phyloP scores from a whole-genome alignment of 805 yeast species.

The Pichia insulana region DNA sequence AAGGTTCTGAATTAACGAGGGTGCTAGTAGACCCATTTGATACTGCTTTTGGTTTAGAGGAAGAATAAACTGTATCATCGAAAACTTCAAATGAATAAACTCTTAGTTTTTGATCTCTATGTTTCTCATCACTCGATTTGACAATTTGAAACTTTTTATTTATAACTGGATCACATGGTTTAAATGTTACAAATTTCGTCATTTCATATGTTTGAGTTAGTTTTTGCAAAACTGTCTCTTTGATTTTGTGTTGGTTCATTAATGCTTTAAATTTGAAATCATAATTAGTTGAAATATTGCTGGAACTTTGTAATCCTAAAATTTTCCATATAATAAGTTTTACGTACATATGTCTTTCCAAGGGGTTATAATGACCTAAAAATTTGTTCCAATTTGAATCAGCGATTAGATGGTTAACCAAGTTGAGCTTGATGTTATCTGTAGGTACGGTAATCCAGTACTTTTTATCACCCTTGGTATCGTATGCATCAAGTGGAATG shows the following conservation, averaged over 20 bases:
- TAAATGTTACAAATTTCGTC: constrained; percentile 14
- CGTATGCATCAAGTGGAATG: constrained; percentile 34
- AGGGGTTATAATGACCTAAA: constrained; percentile 74
- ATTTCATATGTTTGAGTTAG: constrained; percentile 23
- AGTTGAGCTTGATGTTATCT: constrained; percentile 37
- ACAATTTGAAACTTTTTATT: constrained; percentile 40
- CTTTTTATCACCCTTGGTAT: not conserved
- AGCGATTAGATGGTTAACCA: constrained; percentile 47
- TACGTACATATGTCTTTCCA: constrained; percentile 61
- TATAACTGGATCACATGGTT: constrained; percentile 32
- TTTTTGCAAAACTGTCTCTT: constrained; percentile 24
- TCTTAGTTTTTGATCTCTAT: constrained; percentile 33
- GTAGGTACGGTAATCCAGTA: constrained; percentile 32
- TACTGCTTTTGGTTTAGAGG: not conserved
- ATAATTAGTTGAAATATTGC: constrained; percentile 4
- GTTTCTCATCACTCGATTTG: not conserved
- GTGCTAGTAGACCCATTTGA: not conserved
- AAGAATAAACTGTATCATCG: constrained; percentile 53
- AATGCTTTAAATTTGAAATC: constrained; percentile 13
- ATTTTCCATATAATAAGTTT: constrained; percentile 60
- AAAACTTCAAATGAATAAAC: constrained; percentile 56
- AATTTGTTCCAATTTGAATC: constrained; percentile 42
- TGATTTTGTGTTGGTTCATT: constrained; percentile 10
- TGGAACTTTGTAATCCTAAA: constrained; percentile 27
- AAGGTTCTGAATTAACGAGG: not conserved